Conservation (phyloP, 1,284 basidiomycete species). For the Moesziomyces sp. region DNA sequence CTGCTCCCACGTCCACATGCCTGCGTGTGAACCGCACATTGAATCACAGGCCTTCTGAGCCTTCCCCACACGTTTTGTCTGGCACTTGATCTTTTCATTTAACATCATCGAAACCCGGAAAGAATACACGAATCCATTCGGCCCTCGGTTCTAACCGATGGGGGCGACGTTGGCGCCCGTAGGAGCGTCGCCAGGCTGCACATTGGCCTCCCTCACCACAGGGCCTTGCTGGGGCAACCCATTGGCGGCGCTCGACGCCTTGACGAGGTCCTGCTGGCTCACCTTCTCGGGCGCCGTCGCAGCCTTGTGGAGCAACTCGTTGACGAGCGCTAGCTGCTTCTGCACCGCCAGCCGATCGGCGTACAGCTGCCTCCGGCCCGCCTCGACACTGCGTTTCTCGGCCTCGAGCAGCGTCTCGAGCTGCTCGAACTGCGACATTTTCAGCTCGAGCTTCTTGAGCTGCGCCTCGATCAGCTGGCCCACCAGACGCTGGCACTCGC, state of each 20-base stretch:
- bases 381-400: conserved; percentile 60
- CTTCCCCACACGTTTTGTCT: no score
- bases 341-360: conserved; percentile 63
- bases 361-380: conserved; percentile 60
- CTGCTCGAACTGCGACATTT: conserved; percentile 66
- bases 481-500: conserved; percentile 82
- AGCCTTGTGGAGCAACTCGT: conserved; percentile 61
- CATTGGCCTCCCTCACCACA: conserved; percentile 52
- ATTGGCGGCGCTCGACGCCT: conserved; percentile 47
- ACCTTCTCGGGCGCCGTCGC: conserved; percentile 51
- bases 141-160: conserved; percentile 24
- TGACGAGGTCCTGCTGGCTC: conserved; percentile 45
- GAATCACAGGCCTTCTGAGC: no score
- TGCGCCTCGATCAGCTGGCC: conserved; percentile 89
- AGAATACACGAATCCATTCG: not conserved
- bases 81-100: no score
- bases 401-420: conserved; percentile 64
- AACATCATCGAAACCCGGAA: no score
- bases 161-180: conserved; percentile 31
- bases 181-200: conserved; percentile 9
- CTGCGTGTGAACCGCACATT: no score
- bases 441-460: conserved; percentile 83
- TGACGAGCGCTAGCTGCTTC: conserved; percentile 61
- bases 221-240: conserved; percentile 64
- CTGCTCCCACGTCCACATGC: no score